phyloP scores from a whole-genome alignment of 768 basidiomycete genomes.

The Tylopilus sp. region DNA sequence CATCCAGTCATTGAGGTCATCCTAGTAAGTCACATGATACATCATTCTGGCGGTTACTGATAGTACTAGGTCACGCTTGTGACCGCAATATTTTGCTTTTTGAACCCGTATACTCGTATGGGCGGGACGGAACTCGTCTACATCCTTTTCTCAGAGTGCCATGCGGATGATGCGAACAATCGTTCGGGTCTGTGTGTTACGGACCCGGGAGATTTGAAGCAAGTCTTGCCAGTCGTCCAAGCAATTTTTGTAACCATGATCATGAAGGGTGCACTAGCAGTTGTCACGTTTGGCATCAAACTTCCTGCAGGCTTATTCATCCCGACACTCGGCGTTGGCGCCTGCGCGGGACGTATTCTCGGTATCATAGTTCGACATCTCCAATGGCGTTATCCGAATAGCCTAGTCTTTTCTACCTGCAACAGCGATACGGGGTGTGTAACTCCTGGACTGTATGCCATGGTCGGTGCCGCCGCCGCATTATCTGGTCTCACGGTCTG shows the following conservation, averaged over 20 bases:
- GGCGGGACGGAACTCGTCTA: constrained; percentile 95
- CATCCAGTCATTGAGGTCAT: constrained; percentile 85
- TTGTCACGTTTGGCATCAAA: constrained; percentile 92
- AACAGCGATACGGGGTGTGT: constrained; percentile 67
- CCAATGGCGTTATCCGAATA: constrained; percentile 59
- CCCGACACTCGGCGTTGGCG: constrained; percentile 91
- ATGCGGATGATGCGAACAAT: constrained; percentile 47
- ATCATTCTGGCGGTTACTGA: constrained; percentile 9
- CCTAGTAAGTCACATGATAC: constrained; percentile 47
- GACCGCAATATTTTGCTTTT: constrained; percentile 76
- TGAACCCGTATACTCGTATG: constrained; percentile 90
- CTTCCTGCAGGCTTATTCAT: constrained; percentile 95
- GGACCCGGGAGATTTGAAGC: constrained; percentile 50
- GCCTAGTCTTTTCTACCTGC: constrained; percentile 64
- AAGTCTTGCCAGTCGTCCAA: constrained; percentile 59
- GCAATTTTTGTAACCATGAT: constrained; percentile 75
- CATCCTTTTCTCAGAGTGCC: constrained; percentile 87
- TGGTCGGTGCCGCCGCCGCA: constrained; percentile 94
- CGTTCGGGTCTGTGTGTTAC: constrained; percentile 70
- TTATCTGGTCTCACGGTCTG: constrained; percentile 90
- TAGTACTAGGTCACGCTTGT: constrained; percentile 63
- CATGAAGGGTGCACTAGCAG: constrained; percentile 75
- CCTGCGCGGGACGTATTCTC: constrained; percentile 85
- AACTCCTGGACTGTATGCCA: constrained; percentile 88
- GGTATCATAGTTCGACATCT: constrained; percentile 80